Base-by-base conservation (phyloP, 345 rosid species). In the Heritiera fomes region DNA sequence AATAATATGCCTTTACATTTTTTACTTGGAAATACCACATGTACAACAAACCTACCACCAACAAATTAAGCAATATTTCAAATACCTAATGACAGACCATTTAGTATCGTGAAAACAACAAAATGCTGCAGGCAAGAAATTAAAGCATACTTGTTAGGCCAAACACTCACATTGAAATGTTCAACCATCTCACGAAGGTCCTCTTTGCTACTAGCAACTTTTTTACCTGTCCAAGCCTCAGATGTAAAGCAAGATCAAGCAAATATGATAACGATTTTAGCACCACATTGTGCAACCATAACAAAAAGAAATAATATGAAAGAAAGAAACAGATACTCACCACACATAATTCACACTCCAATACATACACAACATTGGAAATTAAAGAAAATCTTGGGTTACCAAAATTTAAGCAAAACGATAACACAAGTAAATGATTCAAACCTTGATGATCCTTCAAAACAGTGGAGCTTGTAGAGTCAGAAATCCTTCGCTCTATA, bases 141-240 rank as follows among this genome's bases (percentile, higher is more conserved):
- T 40, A 59, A 74, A 20, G 34, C 52, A 73, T 23, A 41, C 53
- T 45, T 43, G 30, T 14, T 17, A 77, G 58, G 12, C 38, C 60
- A 78, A 83, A 79, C 43, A 86, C 95, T 89, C 88, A 92, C 99
- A 84, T 94, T 96, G 80, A 87, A 96, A 87, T 96, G 98, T 81
- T 92, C 99, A 60, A 88, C 84, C 66, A 96, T 85, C 81, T 96
- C 98, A n/a, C 85, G 87, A 64, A 94, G 95, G 79, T 94, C 97
- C 68, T 92, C 97, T 83, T 77, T 96, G 76, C 91, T 85, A 84
- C 77, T 83, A 58, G 91, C 85, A 75, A 96, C 87, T 84, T 82
- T 94, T 84, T 82, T 94, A n/a, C 99, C 99, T 96, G 90, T 82
- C 65, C 38, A 82, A 53, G 28, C 49, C n/a, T 69, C 87, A 72